Conservation (phyloP, 345 rosid genomes). For the Lepidium sativum region DNA sequence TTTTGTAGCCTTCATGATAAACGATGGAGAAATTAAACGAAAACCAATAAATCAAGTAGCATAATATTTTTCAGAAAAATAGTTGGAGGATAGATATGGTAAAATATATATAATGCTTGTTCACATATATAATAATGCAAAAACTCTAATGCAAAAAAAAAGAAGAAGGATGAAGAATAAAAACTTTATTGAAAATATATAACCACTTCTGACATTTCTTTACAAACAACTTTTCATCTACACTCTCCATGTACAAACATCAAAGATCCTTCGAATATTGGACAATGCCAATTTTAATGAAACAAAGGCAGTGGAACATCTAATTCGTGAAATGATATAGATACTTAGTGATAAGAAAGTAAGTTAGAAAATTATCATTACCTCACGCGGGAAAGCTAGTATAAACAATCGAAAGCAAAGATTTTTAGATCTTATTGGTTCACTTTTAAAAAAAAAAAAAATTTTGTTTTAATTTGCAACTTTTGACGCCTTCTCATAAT, state of each 20-base stretch:
- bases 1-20: conserved; percentile 37
- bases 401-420: not conserved
- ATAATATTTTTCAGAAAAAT: not conserved
- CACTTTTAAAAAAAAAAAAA: no score
- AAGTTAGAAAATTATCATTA: not conserved
- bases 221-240: conserved; percentile 52
- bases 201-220: conserved; percentile 72
- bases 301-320: conserved; percentile 66
- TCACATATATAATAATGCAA: not conserved
- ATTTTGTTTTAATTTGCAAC: no score
- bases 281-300: conserved; percentile 38
- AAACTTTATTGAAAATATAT: conserved; percentile 2
- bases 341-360: conserved; percentile 10
- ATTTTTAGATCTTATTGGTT: conserved; percentile 39
- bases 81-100: not conserved
- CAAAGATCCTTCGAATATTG: conserved; percentile 38
- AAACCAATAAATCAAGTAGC: conserved; percentile 12
- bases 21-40: conserved; percentile 1
- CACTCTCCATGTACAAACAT: conserved; percentile 51
- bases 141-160: not conserved
- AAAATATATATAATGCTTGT: not conserved
- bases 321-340: conserved; percentile 45
- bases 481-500: conserved; percentile 35
- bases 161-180: not conserved
- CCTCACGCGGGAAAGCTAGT: not conserved